Percentiles rank a stretch among this genome's conserved stretches.
These are phyloP conservation scores for Pulicaria dysenterica DNA, from an alignment of 129 eudicot genomes.

Conservation along the genomic window DNA sequence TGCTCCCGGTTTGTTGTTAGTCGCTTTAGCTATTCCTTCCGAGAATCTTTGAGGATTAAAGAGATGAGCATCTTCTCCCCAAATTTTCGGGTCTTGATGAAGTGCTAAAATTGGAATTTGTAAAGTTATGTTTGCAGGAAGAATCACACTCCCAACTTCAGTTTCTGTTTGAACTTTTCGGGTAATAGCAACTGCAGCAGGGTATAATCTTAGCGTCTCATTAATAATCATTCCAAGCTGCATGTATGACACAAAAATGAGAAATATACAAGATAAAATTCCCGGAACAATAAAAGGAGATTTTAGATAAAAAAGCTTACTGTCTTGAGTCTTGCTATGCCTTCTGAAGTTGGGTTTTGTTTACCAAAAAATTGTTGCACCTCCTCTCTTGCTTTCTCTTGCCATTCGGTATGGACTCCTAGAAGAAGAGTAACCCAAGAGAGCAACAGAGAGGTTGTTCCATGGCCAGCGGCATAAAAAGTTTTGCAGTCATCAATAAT, in stretches of 20 bases:
- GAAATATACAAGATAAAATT: not conserved
- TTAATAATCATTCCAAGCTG: conserved; percentile 75
- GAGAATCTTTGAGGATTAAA: conserved; percentile 72
- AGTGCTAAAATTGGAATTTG: conserved; percentile 53
- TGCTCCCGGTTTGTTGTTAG: conserved; percentile 50
- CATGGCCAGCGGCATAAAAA: conserved; percentile 62
- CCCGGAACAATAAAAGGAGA: not conserved
- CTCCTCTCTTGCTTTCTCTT: conserved; percentile 63
- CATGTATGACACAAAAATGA: not conserved
- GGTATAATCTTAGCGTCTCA: conserved; percentile 63
- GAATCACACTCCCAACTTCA: conserved; percentile 36
- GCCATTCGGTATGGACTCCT: conserved; percentile 69
- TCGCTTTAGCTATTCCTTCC: conserved; percentile 58
- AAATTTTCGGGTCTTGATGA: conserved; percentile 54
- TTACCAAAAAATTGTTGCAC: conserved; percentile 42
- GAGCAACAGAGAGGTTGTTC: conserved; percentile 54
- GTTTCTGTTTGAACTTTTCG: conserved; percentile 43
- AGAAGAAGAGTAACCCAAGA: conserved; percentile 58
- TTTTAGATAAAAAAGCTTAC: conserved; percentile 40
- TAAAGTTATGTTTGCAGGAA: conserved; percentile 48
- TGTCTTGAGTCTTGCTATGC: conserved; percentile 56
- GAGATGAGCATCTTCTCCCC: conserved; percentile 72
- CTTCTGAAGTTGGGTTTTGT: conserved; percentile 54
- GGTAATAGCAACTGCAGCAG: conserved; percentile 40
- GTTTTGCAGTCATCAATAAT: conserved; percentile 70